Base-by-base conservation (phyloP, 2,329 filamentous ascomycete genomes). In the Exophiala sp. region DNA sequence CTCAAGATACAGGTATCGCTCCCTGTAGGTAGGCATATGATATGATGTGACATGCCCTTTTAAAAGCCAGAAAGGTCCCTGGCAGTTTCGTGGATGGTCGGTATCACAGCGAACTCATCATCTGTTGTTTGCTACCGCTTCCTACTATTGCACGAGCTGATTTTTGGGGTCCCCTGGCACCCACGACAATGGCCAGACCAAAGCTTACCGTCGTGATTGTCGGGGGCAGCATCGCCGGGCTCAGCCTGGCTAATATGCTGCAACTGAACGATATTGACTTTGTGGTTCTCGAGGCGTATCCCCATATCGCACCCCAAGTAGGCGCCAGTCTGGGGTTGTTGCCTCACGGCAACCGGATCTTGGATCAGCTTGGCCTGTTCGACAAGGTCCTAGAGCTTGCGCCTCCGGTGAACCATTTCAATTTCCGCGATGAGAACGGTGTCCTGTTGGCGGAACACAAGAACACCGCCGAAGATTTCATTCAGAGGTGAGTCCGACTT, bases 251-350 rank as follows among this genome's bases (percentile, higher is more conserved):
- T 6, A 37, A 50, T 14, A 45, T 44, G 30, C 47, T 61, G 23
- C 44, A 61, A 42, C 27, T 43, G 14, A 32, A 41, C 24, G 46
- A 45, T 45, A 53, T 63, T 21, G 55, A 59, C 45, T 61, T 46
- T 38, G 21, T 61, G 2, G 38, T 61, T 2, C 43, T 62, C 4
- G 60, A 63, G 43, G 49, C 48, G 5, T 52, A 53, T 14, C 30
- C 46, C 2, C 35, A 57, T 2, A 51, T 62, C 8, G 57, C 56
- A 2, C 55, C 60, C 6, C 41, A 53, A 13, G 50, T 53, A 2
- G 59, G 60, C 1, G 60, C 59, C 1, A 48, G 47, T 30, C 52
- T 62, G n/a, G 55, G 39, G 2, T 11, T 62, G 3, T 19, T 49
- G 3, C 51, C 59, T 1, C 50, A 53, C 40, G 57, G 58, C 1